Evolutionary conservation across 1,139 yeast species (phyloP), one percentile per base, ranked within the genome.

Genomic region (Taphrina confusa): DNA sequence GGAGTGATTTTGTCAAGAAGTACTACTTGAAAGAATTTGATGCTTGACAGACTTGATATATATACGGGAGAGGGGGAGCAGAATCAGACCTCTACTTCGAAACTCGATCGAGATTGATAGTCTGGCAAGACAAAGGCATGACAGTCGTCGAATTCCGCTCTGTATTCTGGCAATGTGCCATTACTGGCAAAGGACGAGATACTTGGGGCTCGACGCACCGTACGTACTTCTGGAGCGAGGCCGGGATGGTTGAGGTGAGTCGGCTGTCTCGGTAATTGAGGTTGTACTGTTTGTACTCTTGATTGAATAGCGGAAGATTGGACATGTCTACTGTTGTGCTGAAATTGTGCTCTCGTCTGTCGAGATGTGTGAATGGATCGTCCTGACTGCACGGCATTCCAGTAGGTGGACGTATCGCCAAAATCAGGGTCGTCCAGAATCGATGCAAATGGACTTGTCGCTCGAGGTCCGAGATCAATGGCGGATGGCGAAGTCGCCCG

Each of bases 341-440:
- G 11, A 14, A 6, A 9, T 4, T 18, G 9, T 11, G 25, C 42
- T 37, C 42, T 14, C 2, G 25, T 18, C 18, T 9, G 25, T 18
- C 42, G 42, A 18, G 20, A 16, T n/a, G 18, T 25, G 8, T 9
- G 11, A 20, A 16, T 18, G 4, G 16, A 12, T 11, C 25, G 40
- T 18, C 25, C 30, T 12, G 39, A 28, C 4, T 8, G 22, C 16
- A 52, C 12, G 30, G 49, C 20, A 16, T 39, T 40, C 57, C 57
- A 52, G 49, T 52, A 52, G 12, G 40, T 11, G n/a, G 49, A 40
- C 23, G 57, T 52, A 14, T 52, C 57, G 22, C 57, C 57, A 30
- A 52, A 52, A 18, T 52, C 57, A 9, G 57, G 57, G 14, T 52
- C 57, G 18, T 55, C 44, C 42, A 52, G 36, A 11, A 36, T 30